Conservation (phyloP, 352 stramenopile species). For the Globisporangium splendens region DNA sequence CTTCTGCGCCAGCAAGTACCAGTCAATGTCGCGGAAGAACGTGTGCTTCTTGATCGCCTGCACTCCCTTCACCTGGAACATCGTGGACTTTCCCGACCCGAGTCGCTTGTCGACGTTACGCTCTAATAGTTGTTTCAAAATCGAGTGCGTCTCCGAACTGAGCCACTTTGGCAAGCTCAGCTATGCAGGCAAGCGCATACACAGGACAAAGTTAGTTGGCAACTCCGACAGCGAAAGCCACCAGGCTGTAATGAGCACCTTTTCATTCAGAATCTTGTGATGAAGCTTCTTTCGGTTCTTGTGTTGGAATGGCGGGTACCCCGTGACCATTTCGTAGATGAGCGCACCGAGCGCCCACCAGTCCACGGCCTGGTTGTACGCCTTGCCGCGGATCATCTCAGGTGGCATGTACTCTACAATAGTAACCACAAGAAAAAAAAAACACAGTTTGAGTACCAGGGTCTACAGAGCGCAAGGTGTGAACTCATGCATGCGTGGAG, state of each 20-base stretch:
- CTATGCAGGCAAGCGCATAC: slow-evolving; percentile 14
- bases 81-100: slow-evolving; percentile 92
- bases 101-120: slow-evolving; percentile 94
- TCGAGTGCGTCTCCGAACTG: slow-evolving; percentile 85
- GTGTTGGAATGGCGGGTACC: slow-evolving; percentile 76
- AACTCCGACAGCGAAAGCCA: neutral
- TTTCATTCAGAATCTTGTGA: slow-evolving; percentile 85
- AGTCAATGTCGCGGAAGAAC: slow-evolving; percentile 95
- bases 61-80: slow-evolving; percentile 98
- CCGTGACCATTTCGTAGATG: slow-evolving; percentile 87
- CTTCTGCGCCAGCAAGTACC: slow-evolving; percentile 90
- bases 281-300: slow-evolving; percentile 87
- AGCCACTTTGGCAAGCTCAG: slow-evolving; percentile 79
- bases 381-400: slow-evolving; percentile 82
- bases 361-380: slow-evolving; percentile 85
- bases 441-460: slow-evolving; percentile 1
- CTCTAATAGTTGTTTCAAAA: slow-evolving; percentile 96
- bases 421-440: slow-evolving; percentile 1
- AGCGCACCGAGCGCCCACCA: slow-evolving; percentile 82
- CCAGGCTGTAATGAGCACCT: slow-evolving; percentile 23
- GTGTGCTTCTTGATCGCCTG: slow-evolving; percentile 94
- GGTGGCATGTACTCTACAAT: slow-evolving; percentile 81
- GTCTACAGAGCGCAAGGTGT: neutral
- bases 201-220: too few relatives aligned
- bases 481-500: too few relatives aligned